Conservation (phyloP, 1,284 basidiomycete genomes). For the Fomitopsis palustris region DNA sequence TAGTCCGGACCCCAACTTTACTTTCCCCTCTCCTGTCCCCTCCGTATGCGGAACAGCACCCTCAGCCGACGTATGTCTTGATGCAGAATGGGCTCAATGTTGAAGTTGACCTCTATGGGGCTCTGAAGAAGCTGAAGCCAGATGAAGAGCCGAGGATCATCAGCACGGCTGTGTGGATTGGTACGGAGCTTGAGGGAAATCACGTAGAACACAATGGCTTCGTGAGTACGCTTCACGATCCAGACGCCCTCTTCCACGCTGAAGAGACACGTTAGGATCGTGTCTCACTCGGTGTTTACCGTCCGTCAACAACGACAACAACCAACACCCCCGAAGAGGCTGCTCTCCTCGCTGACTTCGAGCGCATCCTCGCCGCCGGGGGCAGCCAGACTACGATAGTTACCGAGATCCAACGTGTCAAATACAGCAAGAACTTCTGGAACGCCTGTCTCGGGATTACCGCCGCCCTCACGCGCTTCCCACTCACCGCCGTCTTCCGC, state of each 20-base stretch:
- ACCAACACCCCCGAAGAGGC: slow-evolving; percentile 42
- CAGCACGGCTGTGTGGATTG: slow-evolving; percentile 52
- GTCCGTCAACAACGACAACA: slow-evolving; percentile 37
- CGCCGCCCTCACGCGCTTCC: slow-evolving; percentile 47
- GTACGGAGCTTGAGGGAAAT: slow-evolving; percentile 45
- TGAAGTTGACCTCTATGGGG: slow-evolving; percentile 62
- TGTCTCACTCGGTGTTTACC: slow-evolving; percentile 50
- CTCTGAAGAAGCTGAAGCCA: slow-evolving; percentile 37
- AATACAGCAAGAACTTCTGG: slow-evolving; percentile 66
- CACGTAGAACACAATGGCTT: slow-evolving; percentile 48
- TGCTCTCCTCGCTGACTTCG: slow-evolving; percentile 43
- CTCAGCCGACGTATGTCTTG: slow-evolving; percentile 62
- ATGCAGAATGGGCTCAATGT: slow-evolving; percentile 79
- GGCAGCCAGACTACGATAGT: slow-evolving; percentile 47
- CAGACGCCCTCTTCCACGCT: background rate
- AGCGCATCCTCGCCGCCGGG: slow-evolving; percentile 41
- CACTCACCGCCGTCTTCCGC: slow-evolving; percentile 51
- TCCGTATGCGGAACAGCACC: slow-evolving; percentile 42
- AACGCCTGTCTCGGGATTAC: slow-evolving; percentile 55
- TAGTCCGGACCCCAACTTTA: slow-evolving; percentile 52
- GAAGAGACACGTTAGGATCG: slow-evolving; percentile 38
- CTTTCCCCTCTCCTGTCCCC: slow-evolving; percentile 55
- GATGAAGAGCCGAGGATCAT: slow-evolving; percentile 47
- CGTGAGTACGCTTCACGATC: slow-evolving; percentile 32
- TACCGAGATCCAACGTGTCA: slow-evolving; percentile 57